phyloP scores from a whole-genome alignment of 345 rosid species.

The Linum usitatissimum region DNA sequence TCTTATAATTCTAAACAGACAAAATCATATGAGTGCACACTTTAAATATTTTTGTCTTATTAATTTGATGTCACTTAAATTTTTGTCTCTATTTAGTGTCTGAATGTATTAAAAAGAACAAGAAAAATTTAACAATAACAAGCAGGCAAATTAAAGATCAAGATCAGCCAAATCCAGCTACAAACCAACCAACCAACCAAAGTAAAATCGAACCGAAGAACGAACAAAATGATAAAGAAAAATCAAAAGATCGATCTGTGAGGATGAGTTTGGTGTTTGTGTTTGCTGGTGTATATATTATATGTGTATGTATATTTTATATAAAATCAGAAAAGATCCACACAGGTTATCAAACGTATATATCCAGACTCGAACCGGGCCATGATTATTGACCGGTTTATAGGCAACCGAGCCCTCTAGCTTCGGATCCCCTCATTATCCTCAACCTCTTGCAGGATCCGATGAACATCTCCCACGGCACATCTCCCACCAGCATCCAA shows the following conservation, averaged over 20 bases:
- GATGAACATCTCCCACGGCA: conserved; percentile 5
- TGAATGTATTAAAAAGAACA: not conserved
- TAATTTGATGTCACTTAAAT: not conserved
- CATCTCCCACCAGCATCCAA: conserved; percentile 7
- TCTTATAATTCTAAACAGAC: too few relatives aligned
- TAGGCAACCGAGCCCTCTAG: not conserved
- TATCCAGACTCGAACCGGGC: not conserved
- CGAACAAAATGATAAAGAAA: not conserved
- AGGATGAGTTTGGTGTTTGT: not conserved
- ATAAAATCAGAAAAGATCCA: not conserved
- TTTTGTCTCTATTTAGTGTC: not conserved
- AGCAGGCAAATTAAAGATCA: too few relatives aligned
- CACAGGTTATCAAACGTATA: not conserved
- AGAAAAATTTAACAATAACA: not conserved
- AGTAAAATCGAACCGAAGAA: not conserved
- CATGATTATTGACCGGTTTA: not conserved
- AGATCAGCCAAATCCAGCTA: not conserved
- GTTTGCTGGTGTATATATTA: too few relatives aligned
- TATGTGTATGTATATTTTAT: not conserved
- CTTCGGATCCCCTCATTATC: conserved; percentile 5
- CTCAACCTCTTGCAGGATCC: conserved; percentile 1
- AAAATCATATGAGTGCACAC: too few relatives aligned
- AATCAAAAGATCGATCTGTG: not conserved
- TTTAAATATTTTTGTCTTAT: too few relatives aligned
- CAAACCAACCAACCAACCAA: not conserved